Evolutionary conservation across 2,329 filamentous ascomycete species (phyloP), one percentile per base, ranked within the genome.

Genomic region (Clarireedia paspali): DNA sequence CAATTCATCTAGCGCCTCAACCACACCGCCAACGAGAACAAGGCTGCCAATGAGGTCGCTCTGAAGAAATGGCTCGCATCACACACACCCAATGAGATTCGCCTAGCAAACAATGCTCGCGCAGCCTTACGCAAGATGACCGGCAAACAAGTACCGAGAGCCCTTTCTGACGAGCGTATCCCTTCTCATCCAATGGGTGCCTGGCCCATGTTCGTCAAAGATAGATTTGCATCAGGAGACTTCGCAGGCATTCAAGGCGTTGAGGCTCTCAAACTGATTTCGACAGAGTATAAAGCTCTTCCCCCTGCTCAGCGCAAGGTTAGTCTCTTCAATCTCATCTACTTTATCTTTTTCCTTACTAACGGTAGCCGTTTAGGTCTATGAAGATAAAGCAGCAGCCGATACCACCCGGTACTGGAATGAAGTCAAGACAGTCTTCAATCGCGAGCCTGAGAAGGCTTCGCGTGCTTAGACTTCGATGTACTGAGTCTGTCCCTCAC

Each of bases 101-200:
- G 71, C 47, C 57, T 73, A 3, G 84, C 84, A 56, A 88, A 88
- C 67, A 64, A 61, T 10, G 84, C 84, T 10, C 80, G 84, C 39
- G 57, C 40, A 27, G 40, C 30, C 20, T 55, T 70, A 34, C 62
- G 55, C 34, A 57, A 39, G 24, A 63, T 61, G 40, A 61, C 53
- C 42, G 46, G 50, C 38, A 26, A 54, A 44, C 3, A 26, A 10
- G 15, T 3, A 23, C n/a, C 40, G 10, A 10, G 40, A 60, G 48
- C 50, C 6, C 74, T 87, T 53, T 58, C 70, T 5, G 84, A 88
- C 64, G 74, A 80, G 10, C 77, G 84, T 50, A 63, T 68, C 14
- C 73, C 79, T 49, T 82, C 78, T 67, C 58, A 58, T 2, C 70
- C 75, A 4, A 1, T 6, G 0, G 64, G n/a, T 4, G 14, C 75